A percentile compares a stretch with the other conserved stretches of the same genome.
These are phyloP conservation scores for Boletales sp. DNA, from an alignment of 768 basidiomycete genomes.

Conservation along the genomic window DNA sequence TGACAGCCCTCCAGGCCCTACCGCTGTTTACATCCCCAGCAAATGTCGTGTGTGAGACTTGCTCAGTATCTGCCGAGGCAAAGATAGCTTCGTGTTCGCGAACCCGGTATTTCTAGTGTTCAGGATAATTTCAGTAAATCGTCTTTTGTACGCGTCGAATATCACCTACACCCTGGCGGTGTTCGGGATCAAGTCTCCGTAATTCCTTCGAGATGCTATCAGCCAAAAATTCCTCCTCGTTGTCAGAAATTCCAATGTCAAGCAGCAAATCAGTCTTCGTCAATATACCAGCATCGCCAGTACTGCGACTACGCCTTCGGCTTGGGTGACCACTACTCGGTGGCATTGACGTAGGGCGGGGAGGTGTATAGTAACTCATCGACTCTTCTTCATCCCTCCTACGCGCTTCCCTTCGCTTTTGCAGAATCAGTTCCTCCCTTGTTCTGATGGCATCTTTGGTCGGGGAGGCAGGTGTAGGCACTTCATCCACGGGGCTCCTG, in stretches of 20 bases:
- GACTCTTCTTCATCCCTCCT: conserved; percentile 48
- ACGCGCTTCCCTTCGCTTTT: conserved; percentile 63
- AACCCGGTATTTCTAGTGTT: conserved; percentile 70
- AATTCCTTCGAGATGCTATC: conserved; percentile 76
- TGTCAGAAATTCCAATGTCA: conserved; percentile 37
- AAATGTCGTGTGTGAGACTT: conserved; percentile 62
- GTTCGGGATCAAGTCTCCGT: conserved; percentile 47
- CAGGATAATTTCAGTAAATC: conserved; percentile 4
- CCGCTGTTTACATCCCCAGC: conserved; percentile 83
- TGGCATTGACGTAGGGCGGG: conserved; percentile 23
- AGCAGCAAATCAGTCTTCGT: conserved; percentile 32
- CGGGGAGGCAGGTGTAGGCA: conserved; percentile 41
- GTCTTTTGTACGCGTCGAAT: background rate
- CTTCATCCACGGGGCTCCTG: conserved; percentile 29
- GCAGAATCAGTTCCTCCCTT: conserved; percentile 66
- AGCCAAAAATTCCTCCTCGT: conserved; percentile 51
- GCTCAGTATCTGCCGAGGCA: conserved; percentile 71
- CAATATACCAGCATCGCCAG: conserved; percentile 61
- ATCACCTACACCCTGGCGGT: conserved; percentile 20
- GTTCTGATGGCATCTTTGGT: conserved; percentile 64
- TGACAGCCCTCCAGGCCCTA: conserved; percentile 80
- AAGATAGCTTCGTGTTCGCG: conserved; percentile 80
- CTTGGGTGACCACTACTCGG: conserved; percentile 45
- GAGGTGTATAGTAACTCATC: conserved; percentile 33
- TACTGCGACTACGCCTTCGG: conserved; percentile 72